Base-by-base conservation (phyloP, 768 basidiomycete genomes). In the Nidularia pulvinata region DNA sequence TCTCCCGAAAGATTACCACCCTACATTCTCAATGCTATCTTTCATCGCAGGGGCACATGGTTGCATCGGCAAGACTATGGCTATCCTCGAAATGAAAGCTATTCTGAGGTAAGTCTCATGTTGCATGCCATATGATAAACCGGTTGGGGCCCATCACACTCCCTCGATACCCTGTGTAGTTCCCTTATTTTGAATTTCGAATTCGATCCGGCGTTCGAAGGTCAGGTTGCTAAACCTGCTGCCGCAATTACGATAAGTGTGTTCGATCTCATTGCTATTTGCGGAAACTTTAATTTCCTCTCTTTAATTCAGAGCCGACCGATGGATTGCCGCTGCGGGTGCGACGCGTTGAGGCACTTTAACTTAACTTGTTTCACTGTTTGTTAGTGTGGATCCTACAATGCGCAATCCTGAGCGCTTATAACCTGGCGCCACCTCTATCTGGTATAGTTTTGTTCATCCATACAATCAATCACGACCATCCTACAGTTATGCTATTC, bases 181-280 rank as follows among this genome's bases (percentile, higher is more conserved):
- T 61, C 69, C 6, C 59, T 80, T 43, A 70, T 79, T 42, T 63
- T 70, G 1, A 71, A 76, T 49, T 81, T 81, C 51, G 68, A 69
- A 33, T 80, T 80, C 52, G 73, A 73, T 51, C 76, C 75, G 10
- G 68, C 74, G 9, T 73, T 69, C 56, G 55, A 55, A 13, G 75
- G 74, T 7, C 77, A 79, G 56, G 63, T 66, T 1, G 67, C 70
- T 4, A 65, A 74, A 10, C 77, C 77, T 33, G 67, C 73, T 5
- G 71, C 77, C 35, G 78, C 76, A 3, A 67, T 80, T 16, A 78
- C 76, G 4, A 80, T 81, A 72, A 79, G 78, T 79, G 57, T 46
- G 77, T 39, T 39, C 42, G 36, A 39, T 49, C 14, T 42, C 46
- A 77, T 46, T 42, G 42, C 48, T 16, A 35, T 50, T 6, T 52